These are phyloP conservation scores for Bipolaris zeicola DNA, from an alignment of 2,329 filamentous ascomycete genomes.

Conservation along the genomic window DNA sequence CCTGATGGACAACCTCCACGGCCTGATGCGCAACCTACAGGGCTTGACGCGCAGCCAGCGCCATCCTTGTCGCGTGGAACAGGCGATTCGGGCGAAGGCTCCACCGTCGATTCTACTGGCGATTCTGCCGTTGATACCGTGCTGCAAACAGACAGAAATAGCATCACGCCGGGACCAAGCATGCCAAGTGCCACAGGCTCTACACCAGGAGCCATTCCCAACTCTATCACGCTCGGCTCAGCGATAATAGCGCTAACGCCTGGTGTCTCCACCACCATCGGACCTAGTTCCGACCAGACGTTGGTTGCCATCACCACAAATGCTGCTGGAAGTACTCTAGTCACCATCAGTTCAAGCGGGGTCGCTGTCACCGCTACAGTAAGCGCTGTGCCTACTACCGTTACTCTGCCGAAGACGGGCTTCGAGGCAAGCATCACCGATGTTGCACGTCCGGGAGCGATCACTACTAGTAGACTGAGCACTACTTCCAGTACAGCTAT, in stretches of 20 bases:
- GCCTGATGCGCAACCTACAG: too few species aligned
- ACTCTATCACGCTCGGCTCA: conserved; percentile 25
- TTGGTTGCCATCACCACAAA: conserved; percentile 34
- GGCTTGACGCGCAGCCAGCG: conserved; percentile 9
- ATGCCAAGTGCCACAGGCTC: conserved; percentile 3
- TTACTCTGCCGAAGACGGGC: conserved; percentile 27
- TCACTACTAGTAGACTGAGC: not conserved
- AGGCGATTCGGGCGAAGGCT: not conserved
- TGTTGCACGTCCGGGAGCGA: conserved; percentile 3
- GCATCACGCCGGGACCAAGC: not conserved
- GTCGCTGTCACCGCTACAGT: conserved; percentile 35
- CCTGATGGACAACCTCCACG: too few species aligned
- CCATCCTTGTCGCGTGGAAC: conserved; percentile 1
- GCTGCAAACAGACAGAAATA: not conserved
- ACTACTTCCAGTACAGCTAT: conserved; percentile 16
- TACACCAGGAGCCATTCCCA: conserved; percentile 8
- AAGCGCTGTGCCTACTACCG: conserved; percentile 23
- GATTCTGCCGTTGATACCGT: not conserved
- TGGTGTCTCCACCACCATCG: conserved; percentile 36
- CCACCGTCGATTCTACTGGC: too few species aligned
- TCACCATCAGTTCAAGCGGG: conserved; percentile 36
- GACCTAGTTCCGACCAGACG: conserved; percentile 19
- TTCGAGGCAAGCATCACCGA: conserved; percentile 31
- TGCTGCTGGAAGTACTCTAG: conserved; percentile 29
- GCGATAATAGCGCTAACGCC: conserved; percentile 32